Evolutionary conservation across 495 filamentous ascomycete genomes (phyloP).

Genomic region (Aspergillus avenaceus): DNA sequence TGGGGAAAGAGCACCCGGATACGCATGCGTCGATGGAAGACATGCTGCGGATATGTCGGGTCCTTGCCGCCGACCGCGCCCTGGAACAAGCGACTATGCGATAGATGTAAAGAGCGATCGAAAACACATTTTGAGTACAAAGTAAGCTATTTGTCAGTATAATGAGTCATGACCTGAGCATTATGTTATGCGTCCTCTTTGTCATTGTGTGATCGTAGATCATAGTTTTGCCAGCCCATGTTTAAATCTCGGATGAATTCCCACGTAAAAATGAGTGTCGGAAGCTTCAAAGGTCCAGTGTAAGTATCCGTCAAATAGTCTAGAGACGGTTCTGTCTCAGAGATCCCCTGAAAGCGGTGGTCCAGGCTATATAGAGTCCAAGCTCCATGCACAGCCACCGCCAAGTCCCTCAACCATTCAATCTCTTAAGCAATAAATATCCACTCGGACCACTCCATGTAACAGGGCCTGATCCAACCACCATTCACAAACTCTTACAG

Average conservation of each 20-base stretch:
- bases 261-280: too few species aligned
- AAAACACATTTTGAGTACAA: neutral
- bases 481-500: neutral
- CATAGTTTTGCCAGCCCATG: too few species aligned
- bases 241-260: too few species aligned
- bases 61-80: conserved; percentile 3
- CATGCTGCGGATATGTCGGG: conserved; percentile 1
- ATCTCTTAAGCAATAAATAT: neutral
- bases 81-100: neutral
- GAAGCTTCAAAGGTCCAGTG: too few species aligned
- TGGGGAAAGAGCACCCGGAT: conserved; percentile 8
- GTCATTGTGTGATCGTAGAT: too few species aligned
- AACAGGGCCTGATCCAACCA: neutral
- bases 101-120: neutral
- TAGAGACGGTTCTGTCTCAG: too few species aligned
- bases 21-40: conserved; percentile 4
- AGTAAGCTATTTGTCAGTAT: neutral
- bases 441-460: neutral
- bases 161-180: neutral
- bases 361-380: neutral
- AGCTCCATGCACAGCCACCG: neutral
- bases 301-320: too few species aligned
- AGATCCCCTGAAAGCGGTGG: too few species aligned
- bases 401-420: neutral
- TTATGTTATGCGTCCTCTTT: neutral